Percentiles rank a stretch among this genome's conserved stretches.
These are phyloP conservation scores for Picea glauca DNA, from an alignment of 75 land plant species.

Conservation along the genomic window DNA sequence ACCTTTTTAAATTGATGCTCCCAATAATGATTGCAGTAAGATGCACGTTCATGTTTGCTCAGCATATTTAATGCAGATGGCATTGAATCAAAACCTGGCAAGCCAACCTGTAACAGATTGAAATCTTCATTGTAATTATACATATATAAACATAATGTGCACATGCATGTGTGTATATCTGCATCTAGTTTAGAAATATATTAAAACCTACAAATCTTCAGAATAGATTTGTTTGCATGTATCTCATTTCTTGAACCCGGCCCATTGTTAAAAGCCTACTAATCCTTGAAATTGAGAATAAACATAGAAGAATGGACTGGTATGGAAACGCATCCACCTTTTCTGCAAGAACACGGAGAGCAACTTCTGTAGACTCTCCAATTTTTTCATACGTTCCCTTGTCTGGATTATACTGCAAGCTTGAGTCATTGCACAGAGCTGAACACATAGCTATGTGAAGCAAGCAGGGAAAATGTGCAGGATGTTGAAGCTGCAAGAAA, in stretches of 20 bases:
- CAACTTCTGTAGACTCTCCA: conserved; percentile 99
- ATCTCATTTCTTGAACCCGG: neutral
- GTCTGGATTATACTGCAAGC: conserved; percentile 85
- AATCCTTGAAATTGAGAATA: neutral
- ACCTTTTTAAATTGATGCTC: conserved; percentile 96
- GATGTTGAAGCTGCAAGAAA: conserved; percentile 78
- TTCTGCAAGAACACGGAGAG: conserved; percentile 92
- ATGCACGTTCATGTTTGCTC: conserved; percentile 91
- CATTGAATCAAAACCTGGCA: conserved; percentile 99
- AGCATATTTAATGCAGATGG: conserved; percentile 89
- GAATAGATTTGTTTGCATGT: neutral
- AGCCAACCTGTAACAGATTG: conserved; percentile 67
- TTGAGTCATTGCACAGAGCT: conserved; percentile 95
- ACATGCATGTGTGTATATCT: neutral
- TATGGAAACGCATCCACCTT: conserved; percentile 48
- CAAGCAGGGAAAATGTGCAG: conserved; percentile 87
- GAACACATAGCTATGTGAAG: conserved; percentile 98
- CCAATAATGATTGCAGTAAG: conserved; percentile 98
- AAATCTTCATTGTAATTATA: neutral
- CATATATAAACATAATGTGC: neutral
- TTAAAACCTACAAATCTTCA: neutral
- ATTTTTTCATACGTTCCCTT: conserved; percentile 88
- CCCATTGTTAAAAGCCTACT: neutral
- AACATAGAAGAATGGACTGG: neutral
- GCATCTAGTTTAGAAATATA: neutral